Evolutionary conservation across 305 asterid species (phyloP), one percentile per base, ranked within the genome.

Genomic region (Striga hermonthica): DNA sequence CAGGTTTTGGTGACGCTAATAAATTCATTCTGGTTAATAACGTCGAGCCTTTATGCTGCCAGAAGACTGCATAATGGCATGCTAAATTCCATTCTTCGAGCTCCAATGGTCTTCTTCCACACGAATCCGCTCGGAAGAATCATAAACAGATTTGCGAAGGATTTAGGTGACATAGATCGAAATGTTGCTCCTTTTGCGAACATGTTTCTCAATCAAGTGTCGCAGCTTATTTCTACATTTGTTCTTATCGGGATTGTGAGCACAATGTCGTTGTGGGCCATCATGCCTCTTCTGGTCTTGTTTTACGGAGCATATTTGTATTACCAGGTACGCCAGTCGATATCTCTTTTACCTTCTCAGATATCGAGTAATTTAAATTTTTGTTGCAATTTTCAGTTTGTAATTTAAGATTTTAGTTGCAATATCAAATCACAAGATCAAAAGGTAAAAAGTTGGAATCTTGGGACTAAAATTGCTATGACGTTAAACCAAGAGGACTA

Each of bases 91-190:
- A 87, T 89, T 59, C 86, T 92, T 74, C 84, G 89, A 80, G 97
- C 94, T 77, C 98, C 96, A 60, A 92, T 92, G 98, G 91, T 87
- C 72, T 92, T 92, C 84, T 92, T 92, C 63, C 95, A 92, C 78
- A 89, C 98, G 59, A 92, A 92, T 74, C 97, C 96, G 35, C 89
- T 92, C n/a, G 97, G 98, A 38, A 86, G 98, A 69, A 81, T 92
- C 79, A 92, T 92, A 80, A 92, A 92, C 69, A 87, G 98, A 85
- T 92, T 89, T 65, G 93, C 98, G 64, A 92, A 87, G 84, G 98
- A 92, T 87, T 75, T 81, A 37, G 88, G 97, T 39, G 98, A 92
- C 80, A 87, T 92, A 66, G 98, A 92, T 76, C 84, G 98, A 66
- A 84, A 67, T 70, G 91, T 92, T 64, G 98, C 98, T 71, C 89